These are phyloP conservation scores for Antarctomyces pellizariae DNA, from an alignment of 495 filamentous ascomycete species.

Conservation along the genomic window DNA sequence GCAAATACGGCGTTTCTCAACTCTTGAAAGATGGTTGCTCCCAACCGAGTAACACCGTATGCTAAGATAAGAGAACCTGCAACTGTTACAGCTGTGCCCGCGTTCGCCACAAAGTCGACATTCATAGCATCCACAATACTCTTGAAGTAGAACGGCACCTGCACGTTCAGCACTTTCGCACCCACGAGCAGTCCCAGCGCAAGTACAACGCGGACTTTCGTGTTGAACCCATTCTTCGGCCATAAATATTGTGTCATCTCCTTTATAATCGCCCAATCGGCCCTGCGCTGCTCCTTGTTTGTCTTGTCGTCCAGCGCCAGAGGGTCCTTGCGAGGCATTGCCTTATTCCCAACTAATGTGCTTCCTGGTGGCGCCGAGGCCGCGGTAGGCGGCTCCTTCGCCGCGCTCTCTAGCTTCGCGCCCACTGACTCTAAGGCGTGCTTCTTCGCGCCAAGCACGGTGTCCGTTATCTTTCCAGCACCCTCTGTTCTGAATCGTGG, in stretches of 20 bases:
- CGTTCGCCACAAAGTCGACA: slow-evolving; percentile 60
- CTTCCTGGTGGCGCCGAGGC: no score
- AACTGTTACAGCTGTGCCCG: slow-evolving; percentile 68
- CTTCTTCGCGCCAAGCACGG: no score
- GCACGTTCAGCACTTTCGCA: slow-evolving; percentile 87
- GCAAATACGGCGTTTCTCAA: slow-evolving; percentile 89
- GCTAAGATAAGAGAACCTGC: slow-evolving; percentile 84
- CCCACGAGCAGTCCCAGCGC: slow-evolving; percentile 64
- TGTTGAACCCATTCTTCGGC: slow-evolving; percentile 73
- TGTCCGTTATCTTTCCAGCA: no score
- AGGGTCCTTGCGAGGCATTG: slow-evolving; percentile 12
- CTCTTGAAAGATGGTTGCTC: slow-evolving; percentile 73
- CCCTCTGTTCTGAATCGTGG: no score
- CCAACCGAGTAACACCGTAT: slow-evolving; percentile 71
- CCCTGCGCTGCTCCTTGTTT: slow-evolving; percentile 76
- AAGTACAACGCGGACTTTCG: slow-evolving; percentile 61
- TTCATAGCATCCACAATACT: slow-evolving; percentile 95
- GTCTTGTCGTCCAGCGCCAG: slow-evolving; percentile 23
- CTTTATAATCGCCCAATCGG: slow-evolving; percentile 96
- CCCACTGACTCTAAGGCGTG: no score
- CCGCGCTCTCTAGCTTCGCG: no score
- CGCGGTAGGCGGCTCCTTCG: no score
- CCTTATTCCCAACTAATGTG: no score
- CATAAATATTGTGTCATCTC: slow-evolving; percentile 95
- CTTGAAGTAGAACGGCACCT: slow-evolving; percentile 98